Percentiles rank a stretch among this genome's conserved stretches.
These are phyloP conservation scores for Protomyces pachydermus DNA, from an alignment of 1,139 yeast genomes.

Conservation along the genomic window DNA sequence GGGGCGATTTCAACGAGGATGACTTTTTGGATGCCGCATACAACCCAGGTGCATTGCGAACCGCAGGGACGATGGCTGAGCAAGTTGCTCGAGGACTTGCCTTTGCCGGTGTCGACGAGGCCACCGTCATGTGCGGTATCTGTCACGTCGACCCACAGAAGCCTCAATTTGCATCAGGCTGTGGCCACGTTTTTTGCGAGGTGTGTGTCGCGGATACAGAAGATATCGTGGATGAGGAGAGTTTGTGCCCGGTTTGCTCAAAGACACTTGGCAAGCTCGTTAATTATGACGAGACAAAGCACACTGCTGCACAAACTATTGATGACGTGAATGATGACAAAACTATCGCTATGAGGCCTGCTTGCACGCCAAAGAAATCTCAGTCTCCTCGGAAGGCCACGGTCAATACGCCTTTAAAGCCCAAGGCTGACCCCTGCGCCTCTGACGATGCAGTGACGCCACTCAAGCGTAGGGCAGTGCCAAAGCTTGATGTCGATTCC, in stretches of 20 bases:
- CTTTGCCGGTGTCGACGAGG: background rate
- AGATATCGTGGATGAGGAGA: conserved; percentile 53
- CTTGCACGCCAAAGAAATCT: background rate
- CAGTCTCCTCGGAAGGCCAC: background rate
- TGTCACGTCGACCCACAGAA: conserved; percentile 99
- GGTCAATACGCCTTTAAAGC: background rate
- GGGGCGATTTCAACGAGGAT: background rate
- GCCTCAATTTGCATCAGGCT: conserved; percentile 76
- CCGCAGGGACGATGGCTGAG: conserved; percentile 33
- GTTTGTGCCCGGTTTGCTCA: conserved; percentile 94
- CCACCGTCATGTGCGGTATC: conserved; percentile 64
- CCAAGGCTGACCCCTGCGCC: background rate
- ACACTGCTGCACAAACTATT: conserved; percentile 76
- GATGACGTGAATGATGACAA: conserved; percentile 46
- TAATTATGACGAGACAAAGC: conserved; percentile 55
- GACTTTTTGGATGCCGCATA: background rate
- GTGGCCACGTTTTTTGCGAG: conserved; percentile 89
- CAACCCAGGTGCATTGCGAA: conserved; percentile 34
- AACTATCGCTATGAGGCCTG: background rate
- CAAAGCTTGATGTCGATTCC: background rate
- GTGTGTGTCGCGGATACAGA: conserved; percentile 89
- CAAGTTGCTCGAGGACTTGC: conserved; percentile 49
- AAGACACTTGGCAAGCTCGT: conserved; percentile 81
- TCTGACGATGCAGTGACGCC: background rate
- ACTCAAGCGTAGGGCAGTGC: background rate